phyloP scores from a whole-genome alignment of 108 stramenopile genomes.

The Pinguiococcus pyrenoidosus region DNA sequence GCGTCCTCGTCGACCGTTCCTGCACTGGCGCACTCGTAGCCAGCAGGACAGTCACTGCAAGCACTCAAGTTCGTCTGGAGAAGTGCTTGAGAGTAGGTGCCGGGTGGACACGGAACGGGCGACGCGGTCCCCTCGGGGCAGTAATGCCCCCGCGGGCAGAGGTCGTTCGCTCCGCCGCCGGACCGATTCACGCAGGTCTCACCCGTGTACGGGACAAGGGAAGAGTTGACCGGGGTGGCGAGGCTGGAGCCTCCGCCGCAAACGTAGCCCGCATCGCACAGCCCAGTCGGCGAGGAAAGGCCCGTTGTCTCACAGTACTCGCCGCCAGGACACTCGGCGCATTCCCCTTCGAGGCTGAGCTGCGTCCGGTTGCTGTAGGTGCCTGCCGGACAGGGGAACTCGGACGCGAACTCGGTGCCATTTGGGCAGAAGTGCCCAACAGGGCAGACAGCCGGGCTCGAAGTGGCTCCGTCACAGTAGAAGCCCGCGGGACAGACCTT shows the following conservation, averaged over 20 bases:
- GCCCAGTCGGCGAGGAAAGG: not conserved
- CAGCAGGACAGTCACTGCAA: slow-evolving; percentile 13
- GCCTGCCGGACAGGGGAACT: slow-evolving; percentile 25
- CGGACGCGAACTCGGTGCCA: slow-evolving; percentile 5
- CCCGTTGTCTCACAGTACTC: not conserved
- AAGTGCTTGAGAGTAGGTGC: slow-evolving; percentile 19
- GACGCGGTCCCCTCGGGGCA: slow-evolving; percentile 16
- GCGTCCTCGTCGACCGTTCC: slow-evolving; percentile 2
- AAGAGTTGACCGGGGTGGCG: too few relatives aligned
- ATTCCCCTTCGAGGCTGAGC: slow-evolving; percentile 10
- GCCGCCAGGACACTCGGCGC: slow-evolving; percentile 12
- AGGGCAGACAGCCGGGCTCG: too few relatives aligned
- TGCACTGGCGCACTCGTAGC: slow-evolving; percentile 9
- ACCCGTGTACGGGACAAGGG: slow-evolving; percentile 13
- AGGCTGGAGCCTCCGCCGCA: not conserved
- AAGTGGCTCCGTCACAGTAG: not conserved
- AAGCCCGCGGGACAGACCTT: not conserved
- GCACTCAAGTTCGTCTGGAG: slow-evolving; percentile 6
- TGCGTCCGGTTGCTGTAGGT: slow-evolving; percentile 23
- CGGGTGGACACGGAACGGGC: slow-evolving; percentile 28
- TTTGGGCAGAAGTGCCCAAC: slow-evolving; percentile 28
- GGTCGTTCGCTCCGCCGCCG: slow-evolving; percentile 19
- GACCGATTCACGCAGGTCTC: slow-evolving; percentile 24
- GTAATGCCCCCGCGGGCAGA: slow-evolving; percentile 39
- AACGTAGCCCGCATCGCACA: slow-evolving; percentile 5